A percentile compares a stretch with the other conserved stretches of the same genome.
Conservation (phyloP, 1,284 basidiomycete genomes). For the Cutaneotrichosporon sp. region DNA sequence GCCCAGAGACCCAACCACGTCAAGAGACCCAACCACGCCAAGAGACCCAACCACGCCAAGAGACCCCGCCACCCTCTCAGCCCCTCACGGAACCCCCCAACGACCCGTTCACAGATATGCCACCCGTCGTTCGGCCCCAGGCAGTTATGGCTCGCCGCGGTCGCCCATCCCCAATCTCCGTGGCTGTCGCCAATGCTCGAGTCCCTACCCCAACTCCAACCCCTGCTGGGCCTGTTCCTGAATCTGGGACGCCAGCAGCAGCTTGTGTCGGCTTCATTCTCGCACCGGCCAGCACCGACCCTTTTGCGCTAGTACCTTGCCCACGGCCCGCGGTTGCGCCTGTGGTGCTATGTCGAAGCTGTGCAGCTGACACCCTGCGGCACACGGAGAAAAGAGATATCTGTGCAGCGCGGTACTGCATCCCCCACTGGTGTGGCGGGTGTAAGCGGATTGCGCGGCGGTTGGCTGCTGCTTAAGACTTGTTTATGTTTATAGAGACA, state of each 20-base stretch:
- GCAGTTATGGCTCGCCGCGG: neutral
- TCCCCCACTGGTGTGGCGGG: constrained; percentile 12
- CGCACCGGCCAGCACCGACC: neutral
- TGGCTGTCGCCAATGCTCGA: neutral
- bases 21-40: no score
- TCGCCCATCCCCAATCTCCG: neutral
- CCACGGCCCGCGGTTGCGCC: neutral
- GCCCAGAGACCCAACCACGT: no score
- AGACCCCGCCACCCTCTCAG: neutral
- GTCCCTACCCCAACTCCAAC: neutral
- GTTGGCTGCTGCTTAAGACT: neutral
- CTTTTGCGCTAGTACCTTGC: constrained; percentile 5
- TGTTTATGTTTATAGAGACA: no score
- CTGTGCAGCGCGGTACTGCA: constrained; percentile 5
- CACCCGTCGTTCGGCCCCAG: neutral
- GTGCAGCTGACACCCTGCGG: neutral
- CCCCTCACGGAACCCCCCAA: neutral
- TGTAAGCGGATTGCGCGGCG: constrained; percentile 6
- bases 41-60: neutral
- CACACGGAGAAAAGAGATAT: neutral
- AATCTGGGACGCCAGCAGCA: neutral
- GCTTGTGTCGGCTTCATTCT: constrained; percentile 2
- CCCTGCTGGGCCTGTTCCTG: no score
- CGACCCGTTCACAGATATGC: neutral
- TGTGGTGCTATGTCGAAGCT: neutral